Evolutionary conservation across 352 stramenopile species (phyloP), one percentile per base, ranked within the genome.

Genomic region (Globisporangium paroecandrum): DNA sequence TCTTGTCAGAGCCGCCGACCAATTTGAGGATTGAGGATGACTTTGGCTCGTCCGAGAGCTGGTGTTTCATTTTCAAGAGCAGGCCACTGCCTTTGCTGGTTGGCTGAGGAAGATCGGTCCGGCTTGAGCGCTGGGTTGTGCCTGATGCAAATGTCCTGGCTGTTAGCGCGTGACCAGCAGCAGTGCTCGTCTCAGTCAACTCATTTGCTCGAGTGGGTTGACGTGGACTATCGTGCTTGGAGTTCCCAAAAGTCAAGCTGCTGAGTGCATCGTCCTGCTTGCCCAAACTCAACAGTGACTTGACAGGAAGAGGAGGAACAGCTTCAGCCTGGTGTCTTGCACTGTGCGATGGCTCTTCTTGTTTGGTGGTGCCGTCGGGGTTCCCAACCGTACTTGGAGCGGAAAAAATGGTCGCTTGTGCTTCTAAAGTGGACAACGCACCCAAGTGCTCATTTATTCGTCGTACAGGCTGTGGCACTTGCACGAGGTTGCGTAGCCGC

Each of bases 1-100:
- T 72, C 6, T 62, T 62, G 24, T 86, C 70, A 7, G 60, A 64
- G 22, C 69, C 63, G 0, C 72, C 77, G 24, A 89, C 78, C n/a
- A 89, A 69, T 51, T 88, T 87, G 34, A 89, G 68, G 68, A 91
- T 79, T n/a, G 83, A 83, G 20, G 76, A 61, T 1, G 83, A 77
- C 32, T 76, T 81, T 24, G 56, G 58, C 32, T 64, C 56, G 2
- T 71, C 69, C 5, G n/a, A 10, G n/a, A 2, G 25, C 22, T 51
- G 43, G 9, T 51, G 43, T 46, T 66, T 62, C 25, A 27, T 38
- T n/a, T 43, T 69, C 22, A 24, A 65, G 10, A 69, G 62, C 27
- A 64, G 12, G 34, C 29, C 18, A 12, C 8, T 55, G 47, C n/a
- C 4, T 51, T 58, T 62, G 58, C 29, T 49, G n/a, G 36, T 51